Evolutionary conservation across 768 basidiomycete species (phyloP).

Genomic region (Mrakia hoshinonis): DNA sequence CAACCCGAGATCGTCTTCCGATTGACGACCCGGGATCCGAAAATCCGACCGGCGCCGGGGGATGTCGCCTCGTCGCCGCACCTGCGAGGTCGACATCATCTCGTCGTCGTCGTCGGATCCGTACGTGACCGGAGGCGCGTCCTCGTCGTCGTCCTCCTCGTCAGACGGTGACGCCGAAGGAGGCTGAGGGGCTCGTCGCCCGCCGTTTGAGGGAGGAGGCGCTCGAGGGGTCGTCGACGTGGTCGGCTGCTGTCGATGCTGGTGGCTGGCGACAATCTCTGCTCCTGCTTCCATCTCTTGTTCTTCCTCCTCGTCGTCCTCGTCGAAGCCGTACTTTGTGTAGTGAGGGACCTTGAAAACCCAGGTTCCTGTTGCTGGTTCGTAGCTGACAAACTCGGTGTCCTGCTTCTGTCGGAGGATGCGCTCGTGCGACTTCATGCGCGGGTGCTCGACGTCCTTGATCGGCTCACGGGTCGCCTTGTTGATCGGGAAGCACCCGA

Average conservation of each 20-base stretch:
- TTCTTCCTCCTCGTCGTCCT: slow-evolving; percentile 35
- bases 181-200: neutral
- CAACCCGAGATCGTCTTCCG: slow-evolving; percentile 15
- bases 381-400: slow-evolving; percentile 72
- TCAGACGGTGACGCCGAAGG: neutral
- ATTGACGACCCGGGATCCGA: slow-evolving; percentile 7
- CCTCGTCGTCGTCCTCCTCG: slow-evolving; percentile 15
- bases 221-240: neutral
- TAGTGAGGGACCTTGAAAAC: slow-evolving; percentile 91
- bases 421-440: slow-evolving; percentile 62
- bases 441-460: slow-evolving; percentile 68
- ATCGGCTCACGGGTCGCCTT: slow-evolving; percentile 85
- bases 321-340: slow-evolving; percentile 40
- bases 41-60: slow-evolving; percentile 3
- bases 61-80: neutral
- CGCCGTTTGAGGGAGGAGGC: slow-evolving; percentile 3
- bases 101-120: slow-evolving; percentile 20
- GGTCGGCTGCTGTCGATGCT: neutral
- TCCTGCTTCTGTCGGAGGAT: slow-evolving; percentile 74
- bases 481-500: slow-evolving; percentile 79
- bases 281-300: slow-evolving; percentile 13
- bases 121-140: slow-evolving; percentile 10
- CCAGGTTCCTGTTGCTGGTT: slow-evolving; percentile 76
- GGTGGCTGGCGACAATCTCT: neutral
- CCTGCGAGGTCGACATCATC: neutral